phyloP scores from a whole-genome alignment of 73 alveolate genomes.

The Stentor roeselii region DNA sequence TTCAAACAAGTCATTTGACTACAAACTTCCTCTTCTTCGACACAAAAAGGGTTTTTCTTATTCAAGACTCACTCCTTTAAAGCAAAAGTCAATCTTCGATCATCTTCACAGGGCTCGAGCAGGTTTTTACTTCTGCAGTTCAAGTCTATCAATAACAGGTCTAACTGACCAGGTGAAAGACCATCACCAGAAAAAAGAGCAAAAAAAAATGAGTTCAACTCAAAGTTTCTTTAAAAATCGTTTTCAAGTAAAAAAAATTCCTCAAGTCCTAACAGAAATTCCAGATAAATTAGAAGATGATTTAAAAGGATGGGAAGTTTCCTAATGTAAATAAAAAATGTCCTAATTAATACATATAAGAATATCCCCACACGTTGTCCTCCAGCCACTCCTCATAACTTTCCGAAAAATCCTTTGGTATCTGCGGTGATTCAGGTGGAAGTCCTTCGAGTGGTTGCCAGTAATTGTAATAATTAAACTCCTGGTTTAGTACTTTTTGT shows the following conservation, averaged over 20 bases:
- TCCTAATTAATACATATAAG: conserved; percentile 28
- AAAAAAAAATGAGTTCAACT: neutral
- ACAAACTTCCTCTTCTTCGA: neutral
- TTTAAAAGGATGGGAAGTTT: too few relatives aligned
- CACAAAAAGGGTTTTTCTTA: neutral
- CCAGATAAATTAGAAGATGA: too few relatives aligned
- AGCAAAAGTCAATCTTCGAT: too few relatives aligned
- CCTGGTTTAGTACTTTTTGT: neutral
- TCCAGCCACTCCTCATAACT: conserved; percentile 62
- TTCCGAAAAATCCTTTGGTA: conserved; percentile 31
- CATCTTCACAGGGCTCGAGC: too few relatives aligned
- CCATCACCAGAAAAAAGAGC: neutral
- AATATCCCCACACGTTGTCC: conserved; percentile 62
- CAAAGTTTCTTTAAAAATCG: neutral
- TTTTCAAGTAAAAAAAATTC: neutral
- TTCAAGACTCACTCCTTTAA: neutral
- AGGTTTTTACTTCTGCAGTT: too few relatives aligned
- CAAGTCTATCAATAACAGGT: neutral
- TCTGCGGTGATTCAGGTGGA: conserved; percentile 10
- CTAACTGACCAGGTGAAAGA: neutral
- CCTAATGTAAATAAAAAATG: neutral
- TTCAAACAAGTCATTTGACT: neutral
- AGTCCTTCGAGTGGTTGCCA: neutral
- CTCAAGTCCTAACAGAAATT: too few relatives aligned
- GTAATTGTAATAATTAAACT: conserved; percentile 9